Evolutionary conservation across 768 basidiomycete species (phyloP), one percentile per base, ranked within the genome.

Genomic region (Amanita pseudoporphyria): DNA sequence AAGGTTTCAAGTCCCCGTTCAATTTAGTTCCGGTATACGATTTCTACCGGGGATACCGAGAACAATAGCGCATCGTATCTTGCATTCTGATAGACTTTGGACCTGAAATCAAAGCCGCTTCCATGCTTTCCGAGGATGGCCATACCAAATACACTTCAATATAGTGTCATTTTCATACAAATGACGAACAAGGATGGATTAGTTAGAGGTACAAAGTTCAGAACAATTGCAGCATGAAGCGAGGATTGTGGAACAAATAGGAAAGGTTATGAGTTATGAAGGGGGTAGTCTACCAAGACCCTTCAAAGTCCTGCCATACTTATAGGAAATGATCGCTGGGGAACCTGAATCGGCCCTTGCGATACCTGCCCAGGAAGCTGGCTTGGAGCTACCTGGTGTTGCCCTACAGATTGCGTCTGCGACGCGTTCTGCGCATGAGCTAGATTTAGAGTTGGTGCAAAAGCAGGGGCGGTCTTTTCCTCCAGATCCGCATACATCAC

Each of bases 401-500:
- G 64, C 32, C 45, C 51, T 14, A 56, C 47, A 18, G 47, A 44
- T 32, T 53, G 52, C 9, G 55, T 54, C 19, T 51, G 49, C 22
- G 49, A 44, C 7, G 54, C 56, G 43, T 66, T 59, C 51, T 71
- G 71, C 40, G 67, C 65, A 12, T 69, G 68, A 21, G 70, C 67
- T 1, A 75, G 64, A n/a, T 71, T 70, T 39, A 73, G 69, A 1
- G 76, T 77, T 52, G 66, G 71, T 36, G 68, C 67, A 56, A 84
- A 85, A 26, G 79, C 81, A 3, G 84, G 79, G 9, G 67, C 62
- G 33, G 69, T 78, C 72, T 84, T 84, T 68, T 86, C 85, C 66
- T 85, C 83, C 58, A 87, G 67, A 60, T 87, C 85, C 47, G 77
- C 63, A 57, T 86, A 87, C 53, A 84, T 67, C 42, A 87, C 84